These are phyloP conservation scores for Cladosporium oxysporum DNA, from an alignment of 2,329 filamentous ascomycete genomes.

Conservation along the genomic window DNA sequence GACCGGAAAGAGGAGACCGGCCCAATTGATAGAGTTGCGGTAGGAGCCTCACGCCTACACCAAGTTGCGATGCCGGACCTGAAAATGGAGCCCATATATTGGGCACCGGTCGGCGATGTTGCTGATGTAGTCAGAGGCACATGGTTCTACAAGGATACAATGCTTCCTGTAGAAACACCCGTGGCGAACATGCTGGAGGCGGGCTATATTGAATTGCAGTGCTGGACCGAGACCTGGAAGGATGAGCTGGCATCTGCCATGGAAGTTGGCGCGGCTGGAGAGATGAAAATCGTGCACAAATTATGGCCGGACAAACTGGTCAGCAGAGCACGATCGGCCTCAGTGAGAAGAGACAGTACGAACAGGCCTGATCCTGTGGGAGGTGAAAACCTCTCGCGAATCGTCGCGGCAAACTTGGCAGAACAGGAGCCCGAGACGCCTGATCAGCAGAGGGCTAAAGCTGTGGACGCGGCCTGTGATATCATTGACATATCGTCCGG, in stretches of 20 bases:
- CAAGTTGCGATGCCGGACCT: constrained; percentile 79
- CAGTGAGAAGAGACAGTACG: constrained; percentile 14
- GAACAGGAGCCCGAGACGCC: constrained; percentile 42
- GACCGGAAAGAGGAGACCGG: constrained; percentile 35
- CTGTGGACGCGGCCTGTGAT: constrained; percentile 48
- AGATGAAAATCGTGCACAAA: constrained; percentile 84
- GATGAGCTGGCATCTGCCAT: constrained; percentile 89
- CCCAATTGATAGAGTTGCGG: constrained; percentile 65
- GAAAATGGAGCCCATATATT: constrained; percentile 93
- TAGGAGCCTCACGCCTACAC: constrained; percentile 87
- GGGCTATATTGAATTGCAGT: constrained; percentile 83
- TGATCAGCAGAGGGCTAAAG: constrained; percentile 46
- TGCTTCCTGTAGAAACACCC: constrained; percentile 81
- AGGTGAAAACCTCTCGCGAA: constrained; percentile 27
- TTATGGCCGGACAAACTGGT: constrained; percentile 73
- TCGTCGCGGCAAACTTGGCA: constrained; percentile 31
- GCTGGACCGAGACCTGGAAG: constrained; percentile 89
- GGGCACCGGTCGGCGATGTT: constrained; percentile 90
- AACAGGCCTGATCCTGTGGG: constrained; percentile 20
- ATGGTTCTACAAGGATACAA: constrained; percentile 97
- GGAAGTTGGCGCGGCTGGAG: constrained; percentile 83
- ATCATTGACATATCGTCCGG: constrained; percentile 52
- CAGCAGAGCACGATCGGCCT: constrained; percentile 27
- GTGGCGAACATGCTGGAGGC: constrained; percentile 90
- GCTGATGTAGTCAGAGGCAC: constrained; percentile 80